A percentile compares a stretch with the other conserved stretches of the same genome.
phyloP scores from a whole-genome alignment of 805 yeast genomes.

The Ogataea paradorogensis region DNA sequence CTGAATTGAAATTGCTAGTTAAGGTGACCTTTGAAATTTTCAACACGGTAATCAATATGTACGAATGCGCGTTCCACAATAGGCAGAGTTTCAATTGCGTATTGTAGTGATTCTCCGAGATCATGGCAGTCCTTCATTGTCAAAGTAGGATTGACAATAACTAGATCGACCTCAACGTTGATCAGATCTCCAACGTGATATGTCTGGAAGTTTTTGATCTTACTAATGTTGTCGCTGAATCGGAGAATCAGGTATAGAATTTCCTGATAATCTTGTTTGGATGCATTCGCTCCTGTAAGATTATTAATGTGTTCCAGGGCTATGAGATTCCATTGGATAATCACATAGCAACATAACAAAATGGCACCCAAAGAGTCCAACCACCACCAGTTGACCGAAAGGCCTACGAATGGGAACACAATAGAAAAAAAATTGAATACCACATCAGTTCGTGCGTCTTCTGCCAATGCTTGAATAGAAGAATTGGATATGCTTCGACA shows the following conservation, averaged over 20 bases:
- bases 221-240: conserved; percentile 63
- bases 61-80: conserved; percentile 80
- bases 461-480: conserved; percentile 75
- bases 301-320: conserved; percentile 73
- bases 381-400: conserved; percentile 58
- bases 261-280: conserved; percentile 58
- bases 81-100: conserved; percentile 74
- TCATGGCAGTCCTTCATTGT: conserved; percentile 70
- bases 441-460: conserved; percentile 77
- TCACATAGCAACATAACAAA: conserved; percentile 56
- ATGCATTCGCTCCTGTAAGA: conserved; percentile 71
- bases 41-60: conserved; percentile 60
- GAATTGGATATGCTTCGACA: conserved; percentile 59
- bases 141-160: conserved; percentile 46
- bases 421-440: conserved; percentile 71
- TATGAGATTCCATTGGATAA: conserved; percentile 58
- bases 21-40: conserved; percentile 39
- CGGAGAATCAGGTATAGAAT: conserved; percentile 64
- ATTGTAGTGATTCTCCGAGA: conserved; percentile 77
- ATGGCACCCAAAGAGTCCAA: conserved; percentile 74
- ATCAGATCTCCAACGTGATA: conserved; percentile 78
- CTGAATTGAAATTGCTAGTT: background rate
- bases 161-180: conserved; percentile 74
- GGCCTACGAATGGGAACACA: conserved; percentile 64
- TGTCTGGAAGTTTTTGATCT: conserved; percentile 63